phyloP scores from a whole-genome alignment of 2,329 filamentous ascomycete genomes.

The Stagonosporopsis rhizophila region DNA sequence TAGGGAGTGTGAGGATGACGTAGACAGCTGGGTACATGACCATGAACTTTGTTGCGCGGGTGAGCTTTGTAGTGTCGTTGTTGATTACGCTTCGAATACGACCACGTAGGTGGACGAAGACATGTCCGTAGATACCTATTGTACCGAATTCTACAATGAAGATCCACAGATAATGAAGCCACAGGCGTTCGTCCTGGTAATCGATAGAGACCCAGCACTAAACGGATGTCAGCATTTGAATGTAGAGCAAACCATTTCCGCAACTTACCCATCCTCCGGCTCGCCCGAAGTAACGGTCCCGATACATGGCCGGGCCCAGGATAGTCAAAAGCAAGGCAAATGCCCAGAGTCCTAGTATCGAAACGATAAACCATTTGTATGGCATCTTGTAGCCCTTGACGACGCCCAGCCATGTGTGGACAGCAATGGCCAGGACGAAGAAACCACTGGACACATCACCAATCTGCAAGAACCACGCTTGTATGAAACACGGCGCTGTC shows the following conservation, averaged over 20 bases:
- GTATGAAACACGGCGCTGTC: constrained; percentile 56
- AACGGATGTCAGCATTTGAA: no score
- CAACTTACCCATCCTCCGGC: constrained; percentile 60
- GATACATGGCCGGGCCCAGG: constrained; percentile 54
- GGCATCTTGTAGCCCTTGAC: constrained; percentile 56
- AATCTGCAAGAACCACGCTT: constrained; percentile 61
- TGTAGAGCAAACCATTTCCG: not conserved
- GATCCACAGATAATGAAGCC: constrained; percentile 63
- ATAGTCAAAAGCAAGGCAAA: constrained; percentile 56
- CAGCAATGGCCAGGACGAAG: constrained; percentile 61
- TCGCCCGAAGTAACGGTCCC: constrained; percentile 54
- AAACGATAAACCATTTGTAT: constrained; percentile 54
- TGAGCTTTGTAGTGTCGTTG: constrained; percentile 46
- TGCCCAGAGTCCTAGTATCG: constrained; percentile 56
- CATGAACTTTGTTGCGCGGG: constrained; percentile 62
- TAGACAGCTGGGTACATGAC: constrained; percentile 71
- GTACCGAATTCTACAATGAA: constrained; percentile 62
- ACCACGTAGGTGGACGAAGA: constrained; percentile 58
- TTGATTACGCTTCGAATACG: constrained; percentile 51
- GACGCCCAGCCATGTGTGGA: constrained; percentile 61
- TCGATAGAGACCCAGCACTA: constrained; percentile 60
- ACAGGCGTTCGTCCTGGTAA: constrained; percentile 56
- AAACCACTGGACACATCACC: constrained; percentile 62
- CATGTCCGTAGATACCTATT: constrained; percentile 56
- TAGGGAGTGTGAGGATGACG: constrained; percentile 69